These are phyloP conservation scores for Fusarium multiceps DNA, from an alignment of 2,329 filamentous ascomycete species.

Conservation along the genomic window DNA sequence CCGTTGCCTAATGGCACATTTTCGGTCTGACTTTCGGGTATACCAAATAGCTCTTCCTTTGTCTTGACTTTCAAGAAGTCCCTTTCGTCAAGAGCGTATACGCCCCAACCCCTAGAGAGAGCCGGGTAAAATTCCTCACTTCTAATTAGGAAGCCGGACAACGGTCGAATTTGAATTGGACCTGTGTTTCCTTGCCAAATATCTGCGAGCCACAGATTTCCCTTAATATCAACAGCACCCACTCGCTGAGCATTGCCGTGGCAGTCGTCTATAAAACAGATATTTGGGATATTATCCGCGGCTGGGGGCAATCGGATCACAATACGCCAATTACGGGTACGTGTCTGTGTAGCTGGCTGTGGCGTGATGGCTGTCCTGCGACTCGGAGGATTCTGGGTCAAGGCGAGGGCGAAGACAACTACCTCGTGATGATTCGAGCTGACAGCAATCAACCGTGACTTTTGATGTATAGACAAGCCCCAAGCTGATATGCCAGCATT, in stretches of 20 bases:
- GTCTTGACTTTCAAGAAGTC: slow-evolving; percentile 55
- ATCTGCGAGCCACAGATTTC: slow-evolving; percentile 61
- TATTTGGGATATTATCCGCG: slow-evolving; percentile 63
- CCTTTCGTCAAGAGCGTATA: slow-evolving; percentile 58
- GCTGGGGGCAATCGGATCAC: slow-evolving; percentile 54
- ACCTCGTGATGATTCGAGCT: slow-evolving; percentile 76
- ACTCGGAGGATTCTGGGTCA: slow-evolving; percentile 37
- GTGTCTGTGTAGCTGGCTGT: slow-evolving; percentile 30
- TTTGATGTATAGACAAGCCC: slow-evolving; percentile 85
- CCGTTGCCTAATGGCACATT: slow-evolving; percentile 25
- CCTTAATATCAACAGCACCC: slow-evolving; percentile 63
- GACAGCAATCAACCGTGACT: slow-evolving; percentile 86
- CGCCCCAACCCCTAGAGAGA: slow-evolving; percentile 59
- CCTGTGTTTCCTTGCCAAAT: slow-evolving; percentile 59
- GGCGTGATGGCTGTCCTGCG: slow-evolving; percentile 1
- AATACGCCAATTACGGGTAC: slow-evolving; percentile 63
- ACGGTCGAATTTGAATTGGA: slow-evolving; percentile 45
- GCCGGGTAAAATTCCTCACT: slow-evolving; percentile 49
- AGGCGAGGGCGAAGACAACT: slow-evolving; percentile 64
- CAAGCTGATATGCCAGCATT: slow-evolving; percentile 85
- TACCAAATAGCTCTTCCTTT: slow-evolving; percentile 51
- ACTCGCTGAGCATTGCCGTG: slow-evolving; percentile 62
- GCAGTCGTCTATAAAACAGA: slow-evolving; percentile 62
- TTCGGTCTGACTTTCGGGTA: slow-evolving; percentile 35
- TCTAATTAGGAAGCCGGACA: slow-evolving; percentile 32